phyloP scores from a whole-genome alignment of 805 yeast genomes.

The Saccharomyces eubayanus region DNA sequence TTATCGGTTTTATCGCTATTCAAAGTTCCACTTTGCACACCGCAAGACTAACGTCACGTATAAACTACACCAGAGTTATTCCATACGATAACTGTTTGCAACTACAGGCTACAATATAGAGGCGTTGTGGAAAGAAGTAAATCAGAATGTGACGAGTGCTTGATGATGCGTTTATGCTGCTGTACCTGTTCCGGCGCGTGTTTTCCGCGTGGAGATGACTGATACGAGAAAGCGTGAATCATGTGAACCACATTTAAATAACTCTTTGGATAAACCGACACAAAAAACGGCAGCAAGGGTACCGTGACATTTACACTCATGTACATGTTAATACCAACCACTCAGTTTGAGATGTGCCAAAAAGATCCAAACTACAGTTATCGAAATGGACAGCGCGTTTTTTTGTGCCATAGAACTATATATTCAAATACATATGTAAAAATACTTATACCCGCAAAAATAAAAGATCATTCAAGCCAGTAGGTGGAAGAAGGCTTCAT shows the following conservation, averaged over 20 bases:
- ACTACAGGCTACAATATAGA: not conserved
- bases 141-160: not conserved
- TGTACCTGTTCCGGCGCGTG: not conserved
- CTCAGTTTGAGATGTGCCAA: not conserved
- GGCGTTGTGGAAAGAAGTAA: not conserved
- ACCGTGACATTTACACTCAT: not conserved
- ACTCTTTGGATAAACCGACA: not conserved
- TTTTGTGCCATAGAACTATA: not conserved
- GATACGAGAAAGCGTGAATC: not conserved
- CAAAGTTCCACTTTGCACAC: not conserved
- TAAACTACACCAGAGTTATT: not conserved
- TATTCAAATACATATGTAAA: not conserved
- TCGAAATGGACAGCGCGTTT: too few relatives aligned
- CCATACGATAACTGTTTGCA: not conserved
- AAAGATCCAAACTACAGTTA: not conserved
- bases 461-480: too few relatives aligned
- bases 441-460: not conserved
- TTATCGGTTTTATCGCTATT: not conserved
- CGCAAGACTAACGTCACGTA: not conserved
- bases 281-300: not conserved
- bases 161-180: not conserved
- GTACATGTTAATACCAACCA: not conserved
- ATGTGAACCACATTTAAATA: not conserved
- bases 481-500: not conserved
- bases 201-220: not conserved